Evolutionary conservation across 768 basidiomycete genomes (phyloP), one percentile per base, ranked within the genome.

Genomic region (Dacryopinax primogenitus): DNA sequence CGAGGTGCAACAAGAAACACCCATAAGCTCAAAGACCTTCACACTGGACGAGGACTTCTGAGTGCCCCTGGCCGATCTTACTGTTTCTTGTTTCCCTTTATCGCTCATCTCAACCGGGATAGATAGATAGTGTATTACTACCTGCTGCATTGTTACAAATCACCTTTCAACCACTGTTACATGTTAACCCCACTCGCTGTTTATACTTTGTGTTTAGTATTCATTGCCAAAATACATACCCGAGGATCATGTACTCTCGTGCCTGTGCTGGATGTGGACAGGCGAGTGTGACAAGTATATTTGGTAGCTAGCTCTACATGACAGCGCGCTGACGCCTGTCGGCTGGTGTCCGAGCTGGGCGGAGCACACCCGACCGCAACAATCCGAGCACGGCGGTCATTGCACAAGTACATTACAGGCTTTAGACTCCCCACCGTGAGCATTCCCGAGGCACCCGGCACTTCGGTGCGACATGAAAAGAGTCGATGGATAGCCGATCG

Each of bases 1-100:
- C 66, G 44, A 34, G 21, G 58, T 37, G 15, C 33, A 65, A 7
- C 36, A 26, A 1, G 61, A 62, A 4, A 58, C 66, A 9, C 9
- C 30, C 3, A 30, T 32, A 11, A 67, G 66, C 18, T 30, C 61
- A 13, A 73, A 73, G 66, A 72, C 72, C 26, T 73, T 77, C 70
- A 68, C 69, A 32, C 67, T 72, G 15, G 77, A 78, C 58, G 77
- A 75, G 45, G 77, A 77, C 67, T 78, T 78, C 69, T 78, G 69
- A 66, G 34, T 26, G 4, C 33, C 35, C 28, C 32, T 15, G 6
- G 15, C 61, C 61, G 26, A n/a, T 21, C 28, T 30, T 34, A 2
- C 3, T 62, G 51, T 11, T 28, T 30, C 26, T 58, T 21, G 12
- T 32, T 2, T 26, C 21, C 6, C 26, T 58, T 58, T 47, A 28